phyloP scores from a whole-genome alignment of 257 asterid genomes.

The Ehretia macrophylla region DNA sequence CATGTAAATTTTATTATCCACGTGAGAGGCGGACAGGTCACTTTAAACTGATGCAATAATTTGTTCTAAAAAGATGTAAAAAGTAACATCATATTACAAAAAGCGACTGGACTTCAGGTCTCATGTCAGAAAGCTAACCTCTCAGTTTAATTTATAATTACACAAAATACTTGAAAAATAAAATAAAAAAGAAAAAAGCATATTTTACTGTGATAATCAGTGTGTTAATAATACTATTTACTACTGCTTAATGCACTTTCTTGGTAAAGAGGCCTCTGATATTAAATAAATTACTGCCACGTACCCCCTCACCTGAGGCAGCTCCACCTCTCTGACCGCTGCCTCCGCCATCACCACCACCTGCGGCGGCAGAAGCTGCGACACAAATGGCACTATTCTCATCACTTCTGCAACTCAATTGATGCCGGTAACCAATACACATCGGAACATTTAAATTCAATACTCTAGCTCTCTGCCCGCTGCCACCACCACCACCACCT shows the following conservation, averaged over 20 bases:
- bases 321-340: conserved; percentile 22
- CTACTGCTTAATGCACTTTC: conserved; percentile 49
- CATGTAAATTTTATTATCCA: too few relatives aligned
- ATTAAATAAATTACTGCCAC: conserved; percentile 64
- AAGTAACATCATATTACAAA: too few relatives aligned
- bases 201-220: neutral
- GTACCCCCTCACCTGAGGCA: conserved; percentile 54
- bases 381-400: conserved; percentile 22
- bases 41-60: too few relatives aligned
- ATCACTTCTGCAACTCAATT: conserved; percentile 57
- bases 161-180: neutral
- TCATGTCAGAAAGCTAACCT: neutral
- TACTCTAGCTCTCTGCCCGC: conserved; percentile 34
- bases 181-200: neutral
- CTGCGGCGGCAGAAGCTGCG: conserved; percentile 15
- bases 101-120: neutral
- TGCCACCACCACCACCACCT: neutral
- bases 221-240: neutral
- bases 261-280: conserved; percentile 69
- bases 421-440: conserved; percentile 76
- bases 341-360: conserved; percentile 7
- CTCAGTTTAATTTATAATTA: neutral
- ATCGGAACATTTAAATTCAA: conserved; percentile 69
- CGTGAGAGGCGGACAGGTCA: too few relatives aligned
- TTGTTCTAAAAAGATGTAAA: too few relatives aligned